Evolutionary conservation across 1,139 yeast genomes (phyloP), one percentile per base, ranked within the genome.

Genomic region (Debaryomycetaceae sp.): DNA sequence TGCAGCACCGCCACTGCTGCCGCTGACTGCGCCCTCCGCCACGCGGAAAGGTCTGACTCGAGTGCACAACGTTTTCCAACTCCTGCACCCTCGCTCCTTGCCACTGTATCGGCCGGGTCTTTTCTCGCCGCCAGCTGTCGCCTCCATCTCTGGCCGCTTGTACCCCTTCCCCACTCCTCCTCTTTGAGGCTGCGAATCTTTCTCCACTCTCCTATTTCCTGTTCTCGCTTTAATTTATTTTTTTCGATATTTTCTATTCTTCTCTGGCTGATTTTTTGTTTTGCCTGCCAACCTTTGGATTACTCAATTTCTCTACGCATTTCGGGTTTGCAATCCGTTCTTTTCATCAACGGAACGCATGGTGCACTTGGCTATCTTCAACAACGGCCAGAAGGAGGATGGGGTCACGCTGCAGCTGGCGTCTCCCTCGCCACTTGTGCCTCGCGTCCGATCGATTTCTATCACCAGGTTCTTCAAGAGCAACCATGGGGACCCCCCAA

Each of bases 371-470:
- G 23, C 35, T 9, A 11, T 32, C 12, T 32, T 32, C 24, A 28
- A 23, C 5, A 23, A 31, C 15, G 26, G 25, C 18, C 33, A 25
- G 11, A 32, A 32, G 32, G 35, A 32, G 18, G 35, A 32, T n/a
- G 16, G 14, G n/a, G 9, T 11, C 18, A 4, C 23, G 4, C 11
- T 13, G 6, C 25, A 6, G 6, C 25, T 13, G 14, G 9, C 23
- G 23, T 30, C 14, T 30, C 12, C 26, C 7, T 6, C 29, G 9
- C 23, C 21, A 18, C 16, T 7, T 16, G 5, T 25, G 26, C 4
- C 35, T 11, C 25, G 36, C 8, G 27, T 18, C n/a, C 23, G 52
- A 29, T 46, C 53, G 4, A 48, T 49, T 10, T 48, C 54, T 3
- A 29, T 49, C 20, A 37, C 51, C 3, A 44, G 43, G 27, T 43